Base-by-base conservation (phyloP, 176 grass and related monocot genomes). In the Rhipidocladum racemiflorum region DNA sequence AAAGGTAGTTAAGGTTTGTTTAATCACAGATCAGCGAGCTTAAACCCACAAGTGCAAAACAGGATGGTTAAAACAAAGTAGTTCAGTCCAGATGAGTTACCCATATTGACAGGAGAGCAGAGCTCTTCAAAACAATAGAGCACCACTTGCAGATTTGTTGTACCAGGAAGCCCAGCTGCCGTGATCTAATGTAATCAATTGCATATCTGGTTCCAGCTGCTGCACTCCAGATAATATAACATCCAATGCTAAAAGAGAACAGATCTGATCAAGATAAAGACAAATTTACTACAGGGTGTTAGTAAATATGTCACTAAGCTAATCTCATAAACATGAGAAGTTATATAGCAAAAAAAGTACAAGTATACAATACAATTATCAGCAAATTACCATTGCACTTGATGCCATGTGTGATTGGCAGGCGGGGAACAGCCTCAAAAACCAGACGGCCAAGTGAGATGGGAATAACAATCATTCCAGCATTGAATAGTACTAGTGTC, bases 231-330 rank as follows among this genome's bases (percentile, higher is more conserved):
- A 96, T 91, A 68, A 99, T 91, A 77, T 95, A 96, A 67, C 91
- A 99, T 50, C 97, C 97, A 68, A 99, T 89, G 72, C 97, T 99
- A 69, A 99, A 99, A 35, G 93, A 94, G 83, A 99, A 97, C 6
- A 97, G 63, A 87, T 97, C 95, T 97, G 80, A 63, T 61, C 8
- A 20, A 67, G 61, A 62, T 7, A 76, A 35, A 70, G 21, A 74
- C 0, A 78, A 25, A 25, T 9, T 56, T 76, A 68, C 14, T 60
- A 72, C 10, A 29, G 7, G 29, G 34, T 51, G 51, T 89, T 43
- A 78, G 18, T 30, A 53, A 70, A 82, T 20, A 14, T 29, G 2
- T 53, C 23, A 23, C n/a, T 15, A 34, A 17, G 65, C 18, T 14
- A 27, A 50, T 40, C 23, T 49, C 17, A 2, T 50, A 61, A 82